Percentiles rank a stretch among this genome's conserved stretches.
phyloP scores from a whole-genome alignment of 768 basidiomycete species.

The Antrodiella citrinella region DNA sequence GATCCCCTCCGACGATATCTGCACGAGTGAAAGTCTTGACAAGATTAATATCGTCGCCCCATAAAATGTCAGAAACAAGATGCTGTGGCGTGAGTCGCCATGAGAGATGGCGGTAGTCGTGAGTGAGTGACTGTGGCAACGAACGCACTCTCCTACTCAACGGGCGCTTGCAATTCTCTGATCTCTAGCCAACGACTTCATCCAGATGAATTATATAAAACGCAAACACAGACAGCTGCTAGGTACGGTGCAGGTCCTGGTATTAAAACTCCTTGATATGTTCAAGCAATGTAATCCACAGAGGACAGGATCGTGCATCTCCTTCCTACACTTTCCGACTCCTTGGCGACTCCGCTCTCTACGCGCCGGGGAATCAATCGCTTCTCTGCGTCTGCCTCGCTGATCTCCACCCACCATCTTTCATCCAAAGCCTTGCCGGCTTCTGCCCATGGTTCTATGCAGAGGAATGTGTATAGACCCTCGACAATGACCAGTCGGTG shows the following conservation, averaged over 20 bases:
- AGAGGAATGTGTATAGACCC: constrained; percentile 80
- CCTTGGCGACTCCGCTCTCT: constrained; percentile 63
- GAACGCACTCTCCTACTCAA: too few relatives aligned
- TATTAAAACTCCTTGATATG: too few relatives aligned
- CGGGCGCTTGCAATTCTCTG: too few relatives aligned
- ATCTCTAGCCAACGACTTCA: too few relatives aligned
- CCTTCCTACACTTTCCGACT: too few relatives aligned
- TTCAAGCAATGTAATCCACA: too few relatives aligned
- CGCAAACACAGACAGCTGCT: too few relatives aligned
- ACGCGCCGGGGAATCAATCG: constrained; percentile 70
- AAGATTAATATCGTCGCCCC: neutral
- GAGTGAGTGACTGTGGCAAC: too few relatives aligned
- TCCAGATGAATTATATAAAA: too few relatives aligned
- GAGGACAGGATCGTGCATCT: too few relatives aligned
- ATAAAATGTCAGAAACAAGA: neutral
- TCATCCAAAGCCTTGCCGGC: constrained; percentile 66
- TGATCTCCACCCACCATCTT: constrained; percentile 64
- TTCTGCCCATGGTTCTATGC: constrained; percentile 63
- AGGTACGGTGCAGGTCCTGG: too few relatives aligned
- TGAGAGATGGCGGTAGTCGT: neutral
- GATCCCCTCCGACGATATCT: neutral
- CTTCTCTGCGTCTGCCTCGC: constrained; percentile 42
- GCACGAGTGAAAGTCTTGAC: neutral
- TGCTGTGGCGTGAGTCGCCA: neutral
- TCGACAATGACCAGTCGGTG: constrained; percentile 84